These are phyloP conservation scores for Mortierella sp. DNA, from an alignment of 371 early-diverging fungal species.

Conservation along the genomic window DNA sequence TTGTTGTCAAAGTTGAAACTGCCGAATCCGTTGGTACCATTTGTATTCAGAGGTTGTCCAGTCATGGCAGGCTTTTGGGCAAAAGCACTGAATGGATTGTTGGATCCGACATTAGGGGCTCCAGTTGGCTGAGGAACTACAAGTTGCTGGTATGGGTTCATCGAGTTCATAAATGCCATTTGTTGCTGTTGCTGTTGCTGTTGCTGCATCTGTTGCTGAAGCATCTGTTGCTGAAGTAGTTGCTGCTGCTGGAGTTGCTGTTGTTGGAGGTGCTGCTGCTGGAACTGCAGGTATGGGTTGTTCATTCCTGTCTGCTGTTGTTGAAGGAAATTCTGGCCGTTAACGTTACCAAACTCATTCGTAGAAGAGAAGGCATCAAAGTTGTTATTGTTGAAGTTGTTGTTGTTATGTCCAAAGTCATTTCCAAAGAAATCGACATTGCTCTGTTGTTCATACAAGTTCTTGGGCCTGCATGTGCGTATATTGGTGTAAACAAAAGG, in stretches of 20 bases:
- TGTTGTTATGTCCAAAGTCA: conserved; percentile 55
- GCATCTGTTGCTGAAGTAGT: conserved; percentile 59
- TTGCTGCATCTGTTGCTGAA: conserved; percentile 50
- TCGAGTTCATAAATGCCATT: conserved; percentile 30
- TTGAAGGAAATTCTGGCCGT: conserved; percentile 55
- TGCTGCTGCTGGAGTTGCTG: conserved; percentile 63
- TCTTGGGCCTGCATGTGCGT: conserved; percentile 9
- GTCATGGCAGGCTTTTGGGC: conserved; percentile 54
- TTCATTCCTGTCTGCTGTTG: conserved; percentile 59
- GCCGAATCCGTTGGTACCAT: conserved; percentile 21
- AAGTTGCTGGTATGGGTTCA: conserved; percentile 53
- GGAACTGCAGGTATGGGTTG: conserved; percentile 62
- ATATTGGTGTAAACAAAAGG: neutral
- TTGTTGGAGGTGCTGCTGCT: conserved; percentile 68
- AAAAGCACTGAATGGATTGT: conserved; percentile 57
- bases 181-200: conserved; percentile 58
- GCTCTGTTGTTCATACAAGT: conserved; percentile 60
- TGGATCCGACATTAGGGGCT: conserved; percentile 52
- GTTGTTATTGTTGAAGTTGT: conserved; percentile 36
- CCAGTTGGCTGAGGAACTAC: conserved; percentile 52
- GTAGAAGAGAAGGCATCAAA: conserved; percentile 32
- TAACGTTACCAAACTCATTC: conserved; percentile 55
- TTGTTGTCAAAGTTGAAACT: conserved; percentile 19
- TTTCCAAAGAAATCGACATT: conserved; percentile 66
- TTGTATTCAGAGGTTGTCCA: conserved; percentile 26